phyloP scores from a whole-genome alignment of 2,329 filamentous ascomycete species.

The Macroventuria anomochaeta region DNA sequence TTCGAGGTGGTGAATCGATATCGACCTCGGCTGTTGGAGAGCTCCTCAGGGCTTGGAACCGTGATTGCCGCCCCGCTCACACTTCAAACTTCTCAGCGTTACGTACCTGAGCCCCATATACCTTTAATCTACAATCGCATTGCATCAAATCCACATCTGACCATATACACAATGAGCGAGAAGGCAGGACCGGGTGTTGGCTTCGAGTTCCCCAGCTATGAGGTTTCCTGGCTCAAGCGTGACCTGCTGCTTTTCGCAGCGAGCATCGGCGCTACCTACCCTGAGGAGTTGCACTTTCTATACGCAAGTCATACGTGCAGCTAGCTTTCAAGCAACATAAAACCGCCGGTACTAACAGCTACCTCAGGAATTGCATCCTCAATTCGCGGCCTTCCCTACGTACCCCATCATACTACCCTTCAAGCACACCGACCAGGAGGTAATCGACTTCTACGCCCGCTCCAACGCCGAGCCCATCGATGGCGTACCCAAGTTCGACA shows the following conservation, averaged over 20 bases:
- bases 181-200: constrained; percentile 63
- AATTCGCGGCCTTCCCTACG: constrained; percentile 87
- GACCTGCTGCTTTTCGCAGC: constrained; percentile 89
- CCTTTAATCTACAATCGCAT: not conserved
- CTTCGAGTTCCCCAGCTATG: constrained; percentile 77
- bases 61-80: constrained; percentile 38
- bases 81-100: constrained; percentile 20
- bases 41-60: constrained; percentile 34
- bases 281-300: constrained; percentile 91
- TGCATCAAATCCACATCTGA: not conserved
- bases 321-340: not conserved
- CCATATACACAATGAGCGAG: constrained; percentile 37
- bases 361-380: constrained; percentile 79
- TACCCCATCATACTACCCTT: constrained; percentile 85
- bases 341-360: not conserved
- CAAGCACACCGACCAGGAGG: constrained; percentile 77
- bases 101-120: not conserved
- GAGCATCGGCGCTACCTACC: constrained; percentile 78
- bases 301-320: constrained; percentile 66
- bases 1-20: constrained; percentile 28
- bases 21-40: constrained; percentile 45
- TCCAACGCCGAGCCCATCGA: constrained; percentile 72
- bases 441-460: constrained; percentile 82
- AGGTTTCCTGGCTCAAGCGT: constrained; percentile 85
- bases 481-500: constrained; percentile 77